phyloP scores from a whole-genome alignment of 2,329 filamentous ascomycete genomes.

The Stachybotrys elegans region DNA sequence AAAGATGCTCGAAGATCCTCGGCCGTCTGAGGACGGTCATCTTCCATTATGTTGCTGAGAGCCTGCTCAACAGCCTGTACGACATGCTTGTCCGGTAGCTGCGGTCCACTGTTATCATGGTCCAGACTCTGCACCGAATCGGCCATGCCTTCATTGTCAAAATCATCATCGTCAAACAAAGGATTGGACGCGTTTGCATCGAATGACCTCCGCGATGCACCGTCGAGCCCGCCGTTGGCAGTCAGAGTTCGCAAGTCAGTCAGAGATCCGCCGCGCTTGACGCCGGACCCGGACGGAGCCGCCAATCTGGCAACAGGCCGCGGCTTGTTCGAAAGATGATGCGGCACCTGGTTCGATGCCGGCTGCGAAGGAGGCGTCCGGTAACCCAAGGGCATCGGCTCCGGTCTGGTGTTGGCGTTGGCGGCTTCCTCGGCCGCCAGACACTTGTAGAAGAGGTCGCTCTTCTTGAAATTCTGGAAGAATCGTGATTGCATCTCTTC shows the following conservation, averaged over 20 bases:
- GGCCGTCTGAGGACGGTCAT: slow-evolving; percentile 59
- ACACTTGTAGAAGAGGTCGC: slow-evolving; percentile 94
- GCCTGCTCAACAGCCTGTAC: slow-evolving; percentile 92
- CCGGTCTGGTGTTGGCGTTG: slow-evolving; percentile 18
- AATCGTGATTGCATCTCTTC: slow-evolving; percentile 78
- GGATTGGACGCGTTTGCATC: slow-evolving; percentile 51
- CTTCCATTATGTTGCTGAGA: slow-evolving; percentile 86
- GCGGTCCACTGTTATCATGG: slow-evolving; percentile 51
- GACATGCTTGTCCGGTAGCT: slow-evolving; percentile 67
- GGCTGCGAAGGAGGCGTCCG: slow-evolving; percentile 8
- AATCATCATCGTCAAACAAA: slow-evolving; percentile 79
- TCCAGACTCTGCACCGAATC: slow-evolving; percentile 78
- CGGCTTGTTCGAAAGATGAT: slow-evolving; percentile 36
- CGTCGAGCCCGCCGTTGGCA: slow-evolving; percentile 33
- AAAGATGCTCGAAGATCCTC: slow-evolving; percentile 63
- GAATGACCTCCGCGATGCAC: slow-evolving; percentile 57
- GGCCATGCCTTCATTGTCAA: slow-evolving; percentile 63
- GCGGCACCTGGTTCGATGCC: slow-evolving; percentile 20
- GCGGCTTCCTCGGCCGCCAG: slow-evolving; percentile 78
- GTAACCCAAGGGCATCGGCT: neutral
- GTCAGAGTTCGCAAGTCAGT: slow-evolving; percentile 39
- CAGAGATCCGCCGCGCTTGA: slow-evolving; percentile 40
- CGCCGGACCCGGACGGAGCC: slow-evolving; percentile 28
- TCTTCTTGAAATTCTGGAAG: slow-evolving; percentile 83
- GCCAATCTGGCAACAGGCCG: slow-evolving; percentile 35